Conservation (phyloP, 371 early-diverging fungal species). For the Lichtheimia ornata region DNA sequence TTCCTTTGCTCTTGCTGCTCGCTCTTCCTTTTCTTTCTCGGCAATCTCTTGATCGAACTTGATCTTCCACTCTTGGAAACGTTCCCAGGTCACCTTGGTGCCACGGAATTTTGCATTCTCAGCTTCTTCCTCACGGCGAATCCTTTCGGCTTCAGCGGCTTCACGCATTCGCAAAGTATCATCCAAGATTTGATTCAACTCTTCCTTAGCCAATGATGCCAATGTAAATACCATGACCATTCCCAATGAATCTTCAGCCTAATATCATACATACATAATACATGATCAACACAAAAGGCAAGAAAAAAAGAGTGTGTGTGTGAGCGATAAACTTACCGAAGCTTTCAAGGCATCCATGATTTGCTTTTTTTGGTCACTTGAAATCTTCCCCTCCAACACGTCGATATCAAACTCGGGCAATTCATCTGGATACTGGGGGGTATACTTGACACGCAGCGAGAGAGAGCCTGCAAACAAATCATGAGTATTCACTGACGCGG, state of each 20-base stretch:
- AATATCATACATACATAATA: conserved; percentile 5
- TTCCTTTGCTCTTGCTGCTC: conserved; percentile 47
- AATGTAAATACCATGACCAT: conserved; percentile 94
- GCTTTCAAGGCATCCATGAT: conserved; percentile 49
- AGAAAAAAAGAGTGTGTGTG: too few relatives aligned
- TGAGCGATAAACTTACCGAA: conserved; percentile 35
- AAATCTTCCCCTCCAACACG: conserved; percentile 50
- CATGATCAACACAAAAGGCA: too few relatives aligned
- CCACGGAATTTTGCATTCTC: conserved; percentile 83
- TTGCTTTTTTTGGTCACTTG: conserved; percentile 42
- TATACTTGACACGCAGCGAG: conserved; percentile 75
- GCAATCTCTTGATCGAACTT: conserved; percentile 77
- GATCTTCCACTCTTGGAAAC: conserved; percentile 81
- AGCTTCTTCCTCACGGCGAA: conserved; percentile 73
- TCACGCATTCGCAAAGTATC: conserved; percentile 57
- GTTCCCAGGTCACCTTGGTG: conserved; percentile 80
- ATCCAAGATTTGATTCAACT: conserved; percentile 60
- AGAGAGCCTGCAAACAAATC: conserved; percentile 40
- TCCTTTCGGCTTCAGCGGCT: conserved; percentile 58
- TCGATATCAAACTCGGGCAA: conserved; percentile 72
- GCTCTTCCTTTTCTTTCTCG: conserved; percentile 57
- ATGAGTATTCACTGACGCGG: background rate
- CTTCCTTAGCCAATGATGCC: conserved; percentile 78
- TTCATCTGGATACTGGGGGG: conserved; percentile 86
- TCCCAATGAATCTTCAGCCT: conserved; percentile 80